Base-by-base conservation (phyloP, 371 early-diverging fungal genomes). In the Zychaea mexicana region DNA sequence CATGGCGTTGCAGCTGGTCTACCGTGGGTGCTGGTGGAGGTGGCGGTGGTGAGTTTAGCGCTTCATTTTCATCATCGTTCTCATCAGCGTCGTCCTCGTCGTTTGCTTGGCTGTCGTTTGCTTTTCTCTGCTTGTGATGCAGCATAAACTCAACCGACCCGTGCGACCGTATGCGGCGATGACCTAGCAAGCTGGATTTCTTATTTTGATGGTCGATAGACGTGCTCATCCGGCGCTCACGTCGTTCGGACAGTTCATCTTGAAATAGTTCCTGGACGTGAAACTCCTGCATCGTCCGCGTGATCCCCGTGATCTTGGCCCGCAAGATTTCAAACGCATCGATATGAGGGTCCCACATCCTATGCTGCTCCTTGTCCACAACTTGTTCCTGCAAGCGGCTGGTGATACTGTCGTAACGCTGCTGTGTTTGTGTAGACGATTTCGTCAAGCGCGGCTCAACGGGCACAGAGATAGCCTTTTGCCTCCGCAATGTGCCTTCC, bases 261-360 rank as follows among this genome's bases (percentile, higher is more conserved):
- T 70, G 66, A 64, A 75, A 72, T 28, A 78, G 61, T 52, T 74
- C 78, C 28, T 75, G 67, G 46, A 78, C 73, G 62, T 78, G 78
- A 71, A 78, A 75, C 67, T 72, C 78, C 57, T 78, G 78, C 78
- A 78, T 78, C 17, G 78, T 67, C 52, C 75, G 64, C 61, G 78
- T 78, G 76, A 78, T 78, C 27, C 73, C 73, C 28, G 73, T 75
- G 60, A 78, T 67, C 69, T 78, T 78, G 57, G 76, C 76, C 64
- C 76, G 69, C 58, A 78, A 71, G 68, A 78, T 69, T 66, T 78
- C 78, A 62, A 78, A 78, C 39, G 78, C 68, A 58, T 78, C 78
- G 32, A 78, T 78, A 32, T 78, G 78, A 33, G 78, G 78, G 55
- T 78, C 78, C 76, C 78, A 78, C 22, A 60, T 27, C 3, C 45